Base-by-base conservation (phyloP, 441 rosid genomes). In the Francoa sonchifolia region DNA sequence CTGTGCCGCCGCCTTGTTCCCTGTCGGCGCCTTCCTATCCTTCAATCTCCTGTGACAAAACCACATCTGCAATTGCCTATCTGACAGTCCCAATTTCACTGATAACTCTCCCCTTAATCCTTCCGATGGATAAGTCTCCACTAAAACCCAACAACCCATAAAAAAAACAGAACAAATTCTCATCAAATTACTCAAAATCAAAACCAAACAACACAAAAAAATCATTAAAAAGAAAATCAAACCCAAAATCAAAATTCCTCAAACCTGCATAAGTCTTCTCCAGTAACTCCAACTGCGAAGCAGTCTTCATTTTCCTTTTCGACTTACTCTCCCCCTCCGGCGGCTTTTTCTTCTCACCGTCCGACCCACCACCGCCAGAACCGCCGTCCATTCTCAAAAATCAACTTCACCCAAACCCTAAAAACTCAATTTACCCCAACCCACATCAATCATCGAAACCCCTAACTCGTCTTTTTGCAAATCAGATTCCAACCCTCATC, bases 61-160 rank as follows among this genome's bases (percentile, higher is more conserved):
- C 99, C 99, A 92, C 97, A 87, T 92, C 88, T 84, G 99, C 58
- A 92, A 62, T 55, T 92, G 99, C 69, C 99, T 87, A 67, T 92
- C 99, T 41, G 95, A 48, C 25, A 92, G 75, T 36, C 83, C 85
- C 46, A 87, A 72, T 58, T 76, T 80, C 68, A 73, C 79, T 7
- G 99, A 87, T 26, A 92, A 63, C 48, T 76, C 84, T 6, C 54
- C 79, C 38, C 95, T 66, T 58, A 73, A 63, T n/a, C 73, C 67
- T 64, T 92, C 97, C 0, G 95, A 61, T 2, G 99, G 97, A 44
- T 92, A 87, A n/a, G 72, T 71, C 44, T 83, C 95, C 88, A 55
- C 99, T 92, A 62, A 28, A 48, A 42, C 14, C 33, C 32, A 28
- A 15, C 10, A 52, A 12, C 29, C 14, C 21, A 30, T 17, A 22